Conservation (phyloP, 1,284 basidiomycete genomes). For the Papiliotrema nemorosa region DNA sequence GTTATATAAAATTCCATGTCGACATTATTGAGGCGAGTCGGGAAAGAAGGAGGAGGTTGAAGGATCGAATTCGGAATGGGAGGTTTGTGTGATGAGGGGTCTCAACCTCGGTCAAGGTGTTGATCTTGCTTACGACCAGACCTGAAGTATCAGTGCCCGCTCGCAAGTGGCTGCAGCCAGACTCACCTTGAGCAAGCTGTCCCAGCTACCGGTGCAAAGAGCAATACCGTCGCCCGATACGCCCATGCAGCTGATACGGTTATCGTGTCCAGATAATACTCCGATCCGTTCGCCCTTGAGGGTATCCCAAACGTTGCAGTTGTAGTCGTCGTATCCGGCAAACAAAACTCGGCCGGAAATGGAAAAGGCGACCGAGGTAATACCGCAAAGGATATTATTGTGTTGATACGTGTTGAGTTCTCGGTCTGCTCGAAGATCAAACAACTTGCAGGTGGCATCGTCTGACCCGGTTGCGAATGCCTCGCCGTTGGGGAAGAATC, state of each 20-base stretch:
- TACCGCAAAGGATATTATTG: slow-evolving; percentile 97
- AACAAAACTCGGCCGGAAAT: slow-evolving; percentile 95
- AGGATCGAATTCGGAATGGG: too few relatives aligned
- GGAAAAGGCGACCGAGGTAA: slow-evolving; percentile 97
- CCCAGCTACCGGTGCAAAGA: slow-evolving; percentile 97
- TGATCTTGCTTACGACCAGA: slow-evolving; percentile 16
- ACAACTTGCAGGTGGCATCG: slow-evolving; percentile 95
- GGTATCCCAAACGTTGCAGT: slow-evolving; percentile 99
- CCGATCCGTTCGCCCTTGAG: slow-evolving; percentile 97
- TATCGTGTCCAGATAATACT: slow-evolving; percentile 95
- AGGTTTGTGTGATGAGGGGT: too few relatives aligned
- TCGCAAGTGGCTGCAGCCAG: neutral
- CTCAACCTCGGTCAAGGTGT: too few relatives aligned
- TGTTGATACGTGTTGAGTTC: slow-evolving; percentile 96
- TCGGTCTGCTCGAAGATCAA: slow-evolving; percentile 95
- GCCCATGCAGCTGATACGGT: slow-evolving; percentile 92
- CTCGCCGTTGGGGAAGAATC: slow-evolving; percentile 98
- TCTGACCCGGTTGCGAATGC: slow-evolving; percentile 99
- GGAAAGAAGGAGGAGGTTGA: too few relatives aligned
- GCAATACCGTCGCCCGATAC: slow-evolving; percentile 96
- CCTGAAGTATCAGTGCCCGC: neutral
- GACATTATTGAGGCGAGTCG: too few relatives aligned
- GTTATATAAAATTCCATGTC: too few relatives aligned
- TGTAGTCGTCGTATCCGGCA: slow-evolving; percentile 99
- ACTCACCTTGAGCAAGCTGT: slow-evolving; percentile 87